Conservation (phyloP, 768 basidiomycete genomes). For the Termitomyces sp. region DNA sequence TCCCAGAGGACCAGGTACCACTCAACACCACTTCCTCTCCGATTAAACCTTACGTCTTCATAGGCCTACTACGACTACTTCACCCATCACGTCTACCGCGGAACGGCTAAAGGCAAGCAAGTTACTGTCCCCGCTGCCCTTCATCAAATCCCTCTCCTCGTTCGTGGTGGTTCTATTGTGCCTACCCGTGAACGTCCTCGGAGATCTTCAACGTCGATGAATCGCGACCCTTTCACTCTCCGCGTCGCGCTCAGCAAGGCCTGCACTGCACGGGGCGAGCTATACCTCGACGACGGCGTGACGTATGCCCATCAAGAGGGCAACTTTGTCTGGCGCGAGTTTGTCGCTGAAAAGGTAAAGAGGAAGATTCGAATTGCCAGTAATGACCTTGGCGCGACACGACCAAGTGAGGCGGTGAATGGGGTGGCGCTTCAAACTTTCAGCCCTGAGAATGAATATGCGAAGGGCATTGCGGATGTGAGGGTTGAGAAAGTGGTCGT, state of each 20-base stretch:
- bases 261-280: conserved; percentile 65
- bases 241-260: conserved; percentile 70
- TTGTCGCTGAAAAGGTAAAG: conserved; percentile 48
- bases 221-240: conserved; percentile 88
- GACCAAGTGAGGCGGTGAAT: conserved; percentile 44
- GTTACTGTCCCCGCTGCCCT: conserved; percentile 80
- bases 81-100: conserved; percentile 61
- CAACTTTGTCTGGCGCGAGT: conserved; percentile 79
- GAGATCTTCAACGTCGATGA: conserved; percentile 83
- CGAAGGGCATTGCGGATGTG: conserved; percentile 59
- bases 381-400: conserved; percentile 44
- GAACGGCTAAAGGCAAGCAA: conserved; percentile 55
- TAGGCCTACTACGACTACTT: conserved; percentile 97
- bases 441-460: conserved; percentile 61
- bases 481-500: conserved; percentile 81
- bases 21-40: conserved; percentile 1
- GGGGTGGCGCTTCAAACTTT: conserved; percentile 45
- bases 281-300: conserved; percentile 95
- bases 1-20: conserved; percentile 77
- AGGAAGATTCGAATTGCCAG: conserved; percentile 47
- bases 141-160: conserved; percentile 74
- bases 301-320: conserved; percentile 73
- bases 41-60: background rate
- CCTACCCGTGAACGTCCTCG: conserved; percentile 85
- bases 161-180: conserved; percentile 89